Evolutionary conservation across 2,329 filamentous ascomycete genomes (phyloP), one percentile per base, ranked within the genome.

Genomic region (Plenodomus lindquistii): DNA sequence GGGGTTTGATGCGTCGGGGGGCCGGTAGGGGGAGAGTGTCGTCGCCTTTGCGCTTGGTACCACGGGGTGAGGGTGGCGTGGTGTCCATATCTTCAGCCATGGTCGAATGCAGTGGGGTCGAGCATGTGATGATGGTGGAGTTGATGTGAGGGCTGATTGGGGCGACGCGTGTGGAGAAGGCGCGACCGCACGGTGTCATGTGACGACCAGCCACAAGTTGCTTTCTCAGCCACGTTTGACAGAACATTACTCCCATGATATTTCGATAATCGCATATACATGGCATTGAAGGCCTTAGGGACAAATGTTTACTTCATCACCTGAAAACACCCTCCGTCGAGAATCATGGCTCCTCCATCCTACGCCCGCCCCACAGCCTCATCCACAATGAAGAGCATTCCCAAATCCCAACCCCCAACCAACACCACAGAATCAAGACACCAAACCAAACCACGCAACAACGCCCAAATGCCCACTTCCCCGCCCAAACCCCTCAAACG

Each of bases 1-100:
- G 82, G 13, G 93, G 88, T 86, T 96, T 73, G 60, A 83, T 83
- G 22, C 78, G 67, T 42, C 75, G 71, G 34, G 72, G 73, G 20
- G 72, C 63, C n/a, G 67, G 60, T 48, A 69, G 64, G 29, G 65
- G 58, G 37, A 69, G 48, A 42, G 56, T 60, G 19, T 68, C 67
- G 37, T 72, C 68, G 40, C 62, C 67, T 51, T 70, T 71, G 36
- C 71, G 56, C 50, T 73, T 73, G 15, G 63, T 71, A 7, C 66
- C 70, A 11, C 67, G 67, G 15, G 69, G 69, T 35, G 65, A 59
- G 3, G 60, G 37, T 16, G 50, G 45, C 3, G 59, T 60, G 17
- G 63, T 42, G 1, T 72, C 63, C 64, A 69, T 72, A 0, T 61
- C 54, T 34, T 69, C 64, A 7, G 54, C 47, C 67, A 72, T 72